Evolutionary conservation across 352 stramenopile species (phyloP).

Genomic region (Phytopythium litorale): DNA sequence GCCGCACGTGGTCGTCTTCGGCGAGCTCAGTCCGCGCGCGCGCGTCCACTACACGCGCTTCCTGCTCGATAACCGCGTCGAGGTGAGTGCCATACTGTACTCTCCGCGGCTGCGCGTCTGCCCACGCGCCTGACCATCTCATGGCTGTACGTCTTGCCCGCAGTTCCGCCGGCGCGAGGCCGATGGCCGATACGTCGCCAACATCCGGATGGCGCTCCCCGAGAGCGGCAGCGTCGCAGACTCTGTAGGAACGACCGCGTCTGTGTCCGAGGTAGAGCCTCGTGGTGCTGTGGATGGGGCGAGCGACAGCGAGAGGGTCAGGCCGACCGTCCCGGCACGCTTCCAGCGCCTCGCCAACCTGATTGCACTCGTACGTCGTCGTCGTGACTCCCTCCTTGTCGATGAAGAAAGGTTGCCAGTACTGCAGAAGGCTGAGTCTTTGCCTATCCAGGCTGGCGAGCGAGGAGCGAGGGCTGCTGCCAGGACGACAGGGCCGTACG

Average conservation of each 20-base stretch:
- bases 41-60: slow-evolving; percentile 69
- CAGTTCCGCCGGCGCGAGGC: slow-evolving; percentile 49
- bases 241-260: background rate
- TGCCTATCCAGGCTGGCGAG: background rate
- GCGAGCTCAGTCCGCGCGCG: slow-evolving; percentile 51
- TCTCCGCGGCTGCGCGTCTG: too few species aligned
- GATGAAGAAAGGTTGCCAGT: too few species aligned
- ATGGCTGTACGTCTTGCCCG: background rate
- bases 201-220: slow-evolving; percentile 33
- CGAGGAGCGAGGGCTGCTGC: background rate
- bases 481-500: slow-evolving; percentile 13
- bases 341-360: slow-evolving; percentile 33
- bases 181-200: slow-evolving; percentile 56
- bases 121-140: background rate
- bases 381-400: too few species aligned
- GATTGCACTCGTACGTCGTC: slow-evolving; percentile 25
- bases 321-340: background rate
- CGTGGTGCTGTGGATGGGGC: background rate
- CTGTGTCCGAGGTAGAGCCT: background rate
- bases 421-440: background rate
- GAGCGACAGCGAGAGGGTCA: background rate
- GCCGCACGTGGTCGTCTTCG: slow-evolving; percentile 55
- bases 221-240: background rate
- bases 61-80: slow-evolving; percentile 56
- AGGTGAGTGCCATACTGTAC: slow-evolving; percentile 19